Percentiles rank a stretch among this genome's conserved stretches.
Evolutionary conservation across 192 early-diverging fungal species (phyloP).

Genomic region (Linnemannia hyalina): DNA sequence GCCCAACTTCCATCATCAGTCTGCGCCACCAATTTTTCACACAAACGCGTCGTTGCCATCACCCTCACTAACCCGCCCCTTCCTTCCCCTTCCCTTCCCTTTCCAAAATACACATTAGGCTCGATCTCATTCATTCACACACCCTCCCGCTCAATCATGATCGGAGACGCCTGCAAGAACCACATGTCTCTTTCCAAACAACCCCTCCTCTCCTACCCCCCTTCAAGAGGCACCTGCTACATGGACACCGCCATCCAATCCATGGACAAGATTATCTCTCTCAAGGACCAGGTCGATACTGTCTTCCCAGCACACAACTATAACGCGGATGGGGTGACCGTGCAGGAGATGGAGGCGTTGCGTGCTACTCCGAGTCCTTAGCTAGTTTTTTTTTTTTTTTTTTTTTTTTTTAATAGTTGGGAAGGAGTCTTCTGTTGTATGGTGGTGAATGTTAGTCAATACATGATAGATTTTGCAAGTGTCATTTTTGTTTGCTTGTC

Average conservation of each 20-base stretch:
- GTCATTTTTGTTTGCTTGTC: no score
- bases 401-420: no score
- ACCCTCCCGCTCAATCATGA: constrained; percentile 21
- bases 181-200: constrained; percentile 6
- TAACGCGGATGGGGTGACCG: constrained; percentile 20
- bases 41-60: no score
- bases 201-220: neutral
- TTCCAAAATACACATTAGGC: neutral
- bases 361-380: neutral
- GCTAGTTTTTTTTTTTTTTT: no score
- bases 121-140: constrained; percentile 44
- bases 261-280: constrained; percentile 35
- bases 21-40: no score
- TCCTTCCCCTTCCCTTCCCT: neutral
- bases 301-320: constrained; percentile 42
- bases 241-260: constrained; percentile 17
- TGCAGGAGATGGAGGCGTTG: constrained; percentile 18
- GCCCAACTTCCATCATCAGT: no score
- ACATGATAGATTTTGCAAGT: no score
- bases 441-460: no score
- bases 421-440: no score
- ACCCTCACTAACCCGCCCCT: neutral
- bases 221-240: constrained; percentile 4
- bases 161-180: constrained; percentile 36
- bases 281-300: constrained; percentile 24